A percentile compares a stretch with the other conserved stretches of the same genome.
Conservation (phyloP, 192 early-diverging fungal species). For the Linnemannia schmuckeri region DNA sequence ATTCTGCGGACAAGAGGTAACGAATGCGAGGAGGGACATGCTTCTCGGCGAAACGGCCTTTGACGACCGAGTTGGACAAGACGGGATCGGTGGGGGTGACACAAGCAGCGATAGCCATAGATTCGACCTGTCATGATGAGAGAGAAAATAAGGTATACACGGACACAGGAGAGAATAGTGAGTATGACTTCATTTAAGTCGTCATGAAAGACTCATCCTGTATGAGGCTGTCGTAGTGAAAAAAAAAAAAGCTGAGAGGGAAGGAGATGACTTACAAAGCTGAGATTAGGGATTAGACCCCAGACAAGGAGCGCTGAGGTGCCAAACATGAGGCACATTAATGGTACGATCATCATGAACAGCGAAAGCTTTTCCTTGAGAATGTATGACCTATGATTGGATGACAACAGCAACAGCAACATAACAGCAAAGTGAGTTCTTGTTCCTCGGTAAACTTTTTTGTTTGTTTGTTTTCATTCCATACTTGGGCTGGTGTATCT, state of each 20-base stretch:
- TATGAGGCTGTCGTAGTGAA: neutral
- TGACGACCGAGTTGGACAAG: conserved; percentile 93
- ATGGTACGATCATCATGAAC: conserved; percentile 78
- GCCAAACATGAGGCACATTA: conserved; percentile 88
- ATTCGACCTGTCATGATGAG: conserved; percentile 67
- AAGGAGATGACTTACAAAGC: conserved; percentile 60
- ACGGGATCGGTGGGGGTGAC: conserved; percentile 94
- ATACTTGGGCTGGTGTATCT: neutral
- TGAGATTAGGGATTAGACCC: conserved; percentile 64
- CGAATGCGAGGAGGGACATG: conserved; percentile 84
- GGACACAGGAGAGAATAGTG: conserved; percentile 4
- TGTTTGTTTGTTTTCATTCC: neutral
- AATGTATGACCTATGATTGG: conserved; percentile 64
- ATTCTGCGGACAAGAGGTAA: conserved; percentile 81
- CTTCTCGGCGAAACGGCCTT: conserved; percentile 93
- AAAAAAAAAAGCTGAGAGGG: conserved; percentile 4
- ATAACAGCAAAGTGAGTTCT: neutral
- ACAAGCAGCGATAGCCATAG: conserved; percentile 85
- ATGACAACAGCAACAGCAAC: conserved; percentile 1
- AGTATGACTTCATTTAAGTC: neutral
- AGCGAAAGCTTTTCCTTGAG: conserved; percentile 75
- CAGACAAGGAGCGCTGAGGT: conserved; percentile 76
- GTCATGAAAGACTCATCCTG: conserved; percentile 1
- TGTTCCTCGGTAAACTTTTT: conserved; percentile 23
- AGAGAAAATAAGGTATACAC: neutral